phyloP scores from a whole-genome alignment of 2,329 filamentous ascomycete species.

The Claviceps maximensis region DNA sequence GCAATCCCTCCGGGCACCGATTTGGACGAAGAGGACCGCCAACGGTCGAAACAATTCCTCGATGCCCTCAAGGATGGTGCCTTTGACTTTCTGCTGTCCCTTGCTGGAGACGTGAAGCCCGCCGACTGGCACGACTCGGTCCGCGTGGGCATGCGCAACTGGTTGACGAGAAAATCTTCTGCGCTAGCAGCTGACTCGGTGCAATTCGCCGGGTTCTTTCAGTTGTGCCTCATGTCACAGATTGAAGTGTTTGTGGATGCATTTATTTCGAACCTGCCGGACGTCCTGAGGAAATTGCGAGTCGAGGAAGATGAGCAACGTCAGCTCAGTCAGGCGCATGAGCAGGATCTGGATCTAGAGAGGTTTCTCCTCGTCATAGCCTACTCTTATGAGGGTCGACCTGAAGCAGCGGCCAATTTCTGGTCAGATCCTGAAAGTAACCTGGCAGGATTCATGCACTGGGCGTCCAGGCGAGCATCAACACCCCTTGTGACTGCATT shows the following conservation, averaged over 20 bases:
- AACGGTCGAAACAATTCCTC: conserved; percentile 59
- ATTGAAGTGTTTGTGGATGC: conserved; percentile 80
- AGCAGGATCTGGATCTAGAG: conserved; percentile 66
- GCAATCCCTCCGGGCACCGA: conserved; percentile 46
- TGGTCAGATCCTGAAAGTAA: conserved; percentile 91
- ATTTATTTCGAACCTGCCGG: conserved; percentile 90
- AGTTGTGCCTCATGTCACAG: conserved; percentile 60
- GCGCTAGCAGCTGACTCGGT: conserved; percentile 53
- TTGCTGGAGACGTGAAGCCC: conserved; percentile 68
- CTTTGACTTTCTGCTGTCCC: conserved; percentile 79
- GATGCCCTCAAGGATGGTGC: conserved; percentile 76
- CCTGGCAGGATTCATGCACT: conserved; percentile 85
- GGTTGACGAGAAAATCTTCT: conserved; percentile 69
- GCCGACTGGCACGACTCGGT: conserved; percentile 82
- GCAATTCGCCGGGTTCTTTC: conserved; percentile 59
- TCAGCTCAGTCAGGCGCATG: conserved; percentile 49
- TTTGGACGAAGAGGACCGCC: conserved; percentile 52
- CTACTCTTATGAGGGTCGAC: conserved; percentile 75
- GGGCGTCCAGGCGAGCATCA: conserved; percentile 89
- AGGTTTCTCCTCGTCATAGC: conserved; percentile 86
- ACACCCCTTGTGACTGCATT: conserved; percentile 94
- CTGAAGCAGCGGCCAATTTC: conserved; percentile 75
- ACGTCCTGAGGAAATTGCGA: conserved; percentile 74
- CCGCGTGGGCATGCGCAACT: conserved; percentile 66
- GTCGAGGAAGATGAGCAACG: conserved; percentile 83